Evolutionary conservation across 106 monocot species (phyloP).

Genomic region (Acorus calamus): DNA sequence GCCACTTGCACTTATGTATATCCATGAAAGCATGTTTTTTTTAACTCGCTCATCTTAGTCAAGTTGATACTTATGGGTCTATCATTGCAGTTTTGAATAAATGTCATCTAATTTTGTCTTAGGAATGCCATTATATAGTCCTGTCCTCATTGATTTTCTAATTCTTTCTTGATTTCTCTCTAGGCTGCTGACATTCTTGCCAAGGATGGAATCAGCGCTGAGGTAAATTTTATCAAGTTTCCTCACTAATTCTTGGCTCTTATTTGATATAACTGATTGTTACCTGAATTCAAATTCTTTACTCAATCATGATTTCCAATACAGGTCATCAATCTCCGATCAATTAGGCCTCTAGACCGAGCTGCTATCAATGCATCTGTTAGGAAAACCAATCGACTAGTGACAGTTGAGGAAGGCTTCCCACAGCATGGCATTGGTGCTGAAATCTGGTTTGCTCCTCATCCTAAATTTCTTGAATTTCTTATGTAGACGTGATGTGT

Average conservation of each 20-base stretch:
- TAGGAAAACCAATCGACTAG: slow-evolving; percentile 32
- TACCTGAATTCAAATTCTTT: too few species aligned
- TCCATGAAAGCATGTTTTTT: too few species aligned
- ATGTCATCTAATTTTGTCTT: too few species aligned
- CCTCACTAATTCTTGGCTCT: too few species aligned
- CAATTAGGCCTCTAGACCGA: not conserved
- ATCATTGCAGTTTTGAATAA: too few species aligned
- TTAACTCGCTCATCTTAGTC: too few species aligned
- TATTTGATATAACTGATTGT: too few species aligned
- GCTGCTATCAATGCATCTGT: slow-evolving; percentile 47
- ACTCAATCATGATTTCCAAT: not conserved
- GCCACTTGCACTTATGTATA: too few species aligned
- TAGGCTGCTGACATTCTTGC: not conserved
- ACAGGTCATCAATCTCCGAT: too few species aligned
- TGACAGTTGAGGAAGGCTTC: slow-evolving; percentile 17
- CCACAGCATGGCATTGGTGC: slow-evolving; percentile 64
- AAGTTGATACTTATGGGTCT: too few species aligned
- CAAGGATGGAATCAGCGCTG: not conserved
- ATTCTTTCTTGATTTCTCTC: not conserved
- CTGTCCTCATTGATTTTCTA: not conserved
- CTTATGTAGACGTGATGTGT: too few species aligned
- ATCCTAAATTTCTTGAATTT: too few species aligned
- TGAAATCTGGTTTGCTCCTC: not conserved
- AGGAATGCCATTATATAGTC: not conserved
- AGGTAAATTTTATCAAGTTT: not conserved